Evolutionary conservation across 2,329 filamentous ascomycete species (phyloP).

Genomic region (Pseudogymnoascus verrucosus): DNA sequence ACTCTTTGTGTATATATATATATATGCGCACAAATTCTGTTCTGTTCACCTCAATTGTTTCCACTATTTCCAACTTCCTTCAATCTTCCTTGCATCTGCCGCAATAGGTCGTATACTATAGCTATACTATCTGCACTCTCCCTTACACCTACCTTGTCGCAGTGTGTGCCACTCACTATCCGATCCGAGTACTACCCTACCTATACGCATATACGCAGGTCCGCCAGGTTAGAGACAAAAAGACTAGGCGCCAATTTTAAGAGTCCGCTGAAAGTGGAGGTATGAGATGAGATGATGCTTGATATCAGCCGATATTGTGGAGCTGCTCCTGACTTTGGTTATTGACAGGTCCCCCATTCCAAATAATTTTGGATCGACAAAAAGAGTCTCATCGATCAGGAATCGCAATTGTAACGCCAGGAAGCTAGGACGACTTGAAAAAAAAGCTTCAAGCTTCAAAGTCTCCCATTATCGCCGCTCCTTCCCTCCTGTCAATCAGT

Average conservation of each 20-base stretch:
- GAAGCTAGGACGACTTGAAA: not conserved
- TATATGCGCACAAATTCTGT: not conserved
- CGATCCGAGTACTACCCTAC: not conserved
- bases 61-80: not conserved
- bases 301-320: slow-evolving; percentile 2
- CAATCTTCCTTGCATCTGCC: not conserved
- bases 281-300: slow-evolving; percentile 1
- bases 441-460: not conserved
- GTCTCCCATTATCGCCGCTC: not conserved
- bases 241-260: slow-evolving; percentile 1
- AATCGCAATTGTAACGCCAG: not conserved
- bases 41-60: not conserved
- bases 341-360: not conserved
- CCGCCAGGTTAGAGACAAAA: not conserved
- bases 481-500: not conserved
- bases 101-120: not conserved
- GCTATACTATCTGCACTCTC: not conserved
- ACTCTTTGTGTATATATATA: not conserved
- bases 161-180: not conserved
- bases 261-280: slow-evolving; percentile 2
- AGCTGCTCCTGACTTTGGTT: slow-evolving; percentile 1
- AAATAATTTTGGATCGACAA: not conserved
- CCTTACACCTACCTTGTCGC: not conserved
- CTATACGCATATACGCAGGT: not conserved
- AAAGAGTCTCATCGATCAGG: not conserved